A percentile compares a stretch with the other conserved stretches of the same genome.
Conservation (phyloP, 2,329 filamentous ascomycete species). For the Ophiostoma sp. region DNA sequence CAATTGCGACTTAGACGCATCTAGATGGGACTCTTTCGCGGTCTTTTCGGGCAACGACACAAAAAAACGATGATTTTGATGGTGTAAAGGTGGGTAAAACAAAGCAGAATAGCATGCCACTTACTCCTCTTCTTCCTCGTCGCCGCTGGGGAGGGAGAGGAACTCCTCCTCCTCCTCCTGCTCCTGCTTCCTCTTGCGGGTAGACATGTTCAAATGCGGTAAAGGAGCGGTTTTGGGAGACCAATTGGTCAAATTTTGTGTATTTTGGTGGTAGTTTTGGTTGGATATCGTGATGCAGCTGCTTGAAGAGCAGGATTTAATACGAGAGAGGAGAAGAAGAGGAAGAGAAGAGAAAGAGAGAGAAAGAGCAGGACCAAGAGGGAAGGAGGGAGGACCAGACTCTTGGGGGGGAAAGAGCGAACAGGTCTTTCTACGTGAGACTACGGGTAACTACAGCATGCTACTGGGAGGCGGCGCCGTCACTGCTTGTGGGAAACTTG, state of each 20-base stretch:
- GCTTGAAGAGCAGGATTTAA: conserved; percentile 21
- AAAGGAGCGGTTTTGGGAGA: conserved; percentile 18
- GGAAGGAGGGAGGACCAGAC: conserved; percentile 27
- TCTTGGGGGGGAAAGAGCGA: conserved; percentile 16
- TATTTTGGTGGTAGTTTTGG: conserved; percentile 25
- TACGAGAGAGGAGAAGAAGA: conserved; percentile 22
- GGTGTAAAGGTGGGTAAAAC: conserved; percentile 22
- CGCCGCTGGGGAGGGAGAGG: conserved; percentile 54
- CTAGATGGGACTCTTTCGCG: background rate
- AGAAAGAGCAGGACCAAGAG: conserved; percentile 32
- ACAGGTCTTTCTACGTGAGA: conserved; percentile 23
- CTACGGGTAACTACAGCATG: conserved; percentile 22
- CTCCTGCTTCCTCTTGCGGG: conserved; percentile 56
- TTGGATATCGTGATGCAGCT: background rate
- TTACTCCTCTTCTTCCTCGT: conserved; percentile 57
- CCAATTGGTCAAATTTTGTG: conserved; percentile 20
- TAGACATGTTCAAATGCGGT: conserved; percentile 42
- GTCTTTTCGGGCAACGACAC: background rate
- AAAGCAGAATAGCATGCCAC: conserved; percentile 40
- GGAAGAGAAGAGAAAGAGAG: conserved; percentile 29
- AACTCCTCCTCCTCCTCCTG: conserved; percentile 54
- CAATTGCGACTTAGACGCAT: conserved; percentile 13
- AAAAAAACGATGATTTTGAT: conserved; percentile 26
- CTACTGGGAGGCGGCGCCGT: conserved; percentile 21
- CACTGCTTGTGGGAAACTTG: conserved; percentile 13